Evolutionary conservation across 108 stramenopile species (phyloP).

Genomic region (Cyclotella atomus): DNA sequence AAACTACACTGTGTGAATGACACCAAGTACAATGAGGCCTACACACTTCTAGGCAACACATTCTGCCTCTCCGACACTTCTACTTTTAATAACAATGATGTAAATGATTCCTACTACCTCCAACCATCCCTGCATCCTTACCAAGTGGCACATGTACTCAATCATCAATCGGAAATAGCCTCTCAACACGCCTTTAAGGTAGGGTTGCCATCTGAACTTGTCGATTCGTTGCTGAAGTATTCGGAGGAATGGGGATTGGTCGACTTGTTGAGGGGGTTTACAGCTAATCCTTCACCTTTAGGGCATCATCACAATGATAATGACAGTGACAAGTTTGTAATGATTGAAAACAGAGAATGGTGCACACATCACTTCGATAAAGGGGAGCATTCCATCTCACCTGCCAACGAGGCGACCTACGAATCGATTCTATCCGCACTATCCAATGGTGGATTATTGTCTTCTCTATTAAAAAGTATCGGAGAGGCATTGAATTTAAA

Average conservation of each 20-base stretch:
- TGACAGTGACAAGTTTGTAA: conserved; percentile 34
- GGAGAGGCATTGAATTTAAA: conserved; percentile 50
- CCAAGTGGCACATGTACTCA: conserved; percentile 25
- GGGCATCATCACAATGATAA: background rate
- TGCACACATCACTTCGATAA: no score
- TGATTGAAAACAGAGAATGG: conserved; percentile 61
- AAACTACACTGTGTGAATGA: background rate
- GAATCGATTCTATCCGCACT: conserved; percentile 44
- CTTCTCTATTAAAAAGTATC: conserved; percentile 51
- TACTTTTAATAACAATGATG: no score
- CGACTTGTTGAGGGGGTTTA: conserved; percentile 35
- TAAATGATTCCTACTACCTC: conserved; percentile 13
- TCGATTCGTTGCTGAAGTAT: conserved; percentile 41
- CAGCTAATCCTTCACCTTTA: conserved; percentile 8
- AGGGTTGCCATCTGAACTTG: conserved; percentile 34
- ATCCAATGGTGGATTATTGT: conserved; percentile 53
- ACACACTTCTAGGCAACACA: background rate
- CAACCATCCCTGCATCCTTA: conserved; percentile 5
- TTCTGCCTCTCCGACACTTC: conserved; percentile 5
- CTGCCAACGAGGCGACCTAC: conserved; percentile 51
- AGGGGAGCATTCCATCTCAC: no score
- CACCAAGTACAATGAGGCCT: background rate
- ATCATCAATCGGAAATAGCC: background rate
- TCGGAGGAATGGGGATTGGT: conserved; percentile 46
- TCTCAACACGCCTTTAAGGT: conserved; percentile 48